Conservation (phyloP, 176 grass and related monocot species). For the Avena insularis region DNA sequence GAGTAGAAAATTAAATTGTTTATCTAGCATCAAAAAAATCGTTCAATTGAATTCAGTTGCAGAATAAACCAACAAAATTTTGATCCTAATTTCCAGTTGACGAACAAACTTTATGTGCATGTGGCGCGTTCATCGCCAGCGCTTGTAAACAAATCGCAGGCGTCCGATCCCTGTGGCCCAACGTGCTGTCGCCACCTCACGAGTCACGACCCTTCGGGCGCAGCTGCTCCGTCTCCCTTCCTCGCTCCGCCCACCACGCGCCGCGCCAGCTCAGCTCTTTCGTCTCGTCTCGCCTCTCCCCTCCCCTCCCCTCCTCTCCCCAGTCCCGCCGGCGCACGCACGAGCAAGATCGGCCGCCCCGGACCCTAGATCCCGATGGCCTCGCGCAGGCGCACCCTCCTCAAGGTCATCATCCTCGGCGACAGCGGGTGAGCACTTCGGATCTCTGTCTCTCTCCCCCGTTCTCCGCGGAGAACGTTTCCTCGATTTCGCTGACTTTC, state of each 20-base stretch:
- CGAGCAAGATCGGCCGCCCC: conserved; percentile 32
- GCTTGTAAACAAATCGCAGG: not conserved
- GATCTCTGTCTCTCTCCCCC: conserved; percentile 49
- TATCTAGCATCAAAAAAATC: no score
- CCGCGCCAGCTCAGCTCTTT: conserved; percentile 35
- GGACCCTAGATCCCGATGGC: conserved; percentile 67
- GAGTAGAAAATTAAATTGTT: no score
- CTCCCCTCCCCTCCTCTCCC: not conserved
- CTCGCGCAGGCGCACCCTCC: conserved; percentile 77
- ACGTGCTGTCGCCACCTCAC: not conserved
- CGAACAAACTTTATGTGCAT: no score
- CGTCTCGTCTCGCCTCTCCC: conserved; percentile 12
- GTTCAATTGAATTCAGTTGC: no score
- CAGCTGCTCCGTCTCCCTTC: not conserved
- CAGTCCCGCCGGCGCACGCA: not conserved
- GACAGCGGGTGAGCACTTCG: conserved; percentile 91
- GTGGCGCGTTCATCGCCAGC: not conserved
- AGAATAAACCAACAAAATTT: no score
- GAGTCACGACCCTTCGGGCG: not conserved
- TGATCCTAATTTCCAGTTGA: no score
- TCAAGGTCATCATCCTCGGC: conserved; percentile 99
- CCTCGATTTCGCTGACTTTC: conserved; percentile 15
- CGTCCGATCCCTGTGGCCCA: not conserved
- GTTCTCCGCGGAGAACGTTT: not conserved
- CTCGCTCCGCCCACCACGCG: conserved; percentile 27